These are phyloP conservation scores for Zizania palustris DNA, from an alignment of 202 grass and related monocot genomes.

Conservation along the genomic window DNA sequence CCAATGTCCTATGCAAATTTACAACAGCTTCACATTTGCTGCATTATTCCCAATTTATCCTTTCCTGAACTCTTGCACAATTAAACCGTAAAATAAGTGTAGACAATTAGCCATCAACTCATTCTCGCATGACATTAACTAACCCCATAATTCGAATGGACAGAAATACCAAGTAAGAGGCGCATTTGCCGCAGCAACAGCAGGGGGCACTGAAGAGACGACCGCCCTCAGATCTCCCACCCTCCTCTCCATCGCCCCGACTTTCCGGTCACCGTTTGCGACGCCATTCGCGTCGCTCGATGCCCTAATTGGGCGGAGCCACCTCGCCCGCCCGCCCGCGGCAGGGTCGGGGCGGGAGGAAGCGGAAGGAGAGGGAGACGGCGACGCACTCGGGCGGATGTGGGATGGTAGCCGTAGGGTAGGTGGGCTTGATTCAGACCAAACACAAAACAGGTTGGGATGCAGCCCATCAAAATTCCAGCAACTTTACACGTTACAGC, in stretches of 20 bases:
- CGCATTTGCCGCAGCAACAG: constrained; percentile 50
- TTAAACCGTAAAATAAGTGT: neutral
- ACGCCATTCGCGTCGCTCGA: constrained; percentile 36
- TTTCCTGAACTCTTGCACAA: neutral
- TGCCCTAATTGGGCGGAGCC: constrained; percentile 48
- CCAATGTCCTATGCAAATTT: no score
- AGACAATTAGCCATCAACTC: neutral
- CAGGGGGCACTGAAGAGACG: constrained; percentile 50
- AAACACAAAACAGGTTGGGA: no score
- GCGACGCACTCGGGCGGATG: constrained; percentile 38
- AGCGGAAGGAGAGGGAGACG: constrained; percentile 22
- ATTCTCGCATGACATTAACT: neutral
- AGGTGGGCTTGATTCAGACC: no score
- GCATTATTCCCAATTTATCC: neutral
- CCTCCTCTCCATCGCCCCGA: constrained; percentile 49
- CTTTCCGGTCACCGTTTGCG: constrained; percentile 34
- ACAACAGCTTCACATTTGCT: neutral
- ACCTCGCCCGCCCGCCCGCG: constrained; percentile 23
- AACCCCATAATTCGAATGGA: constrained; percentile 19
- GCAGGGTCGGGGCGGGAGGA: neutral
- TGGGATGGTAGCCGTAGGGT: neutral
- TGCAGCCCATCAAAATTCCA: no score
- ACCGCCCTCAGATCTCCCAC: constrained; percentile 55
- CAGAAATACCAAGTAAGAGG: neutral
- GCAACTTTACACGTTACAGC: no score